Percentiles rank a stretch among this genome's conserved stretches.
These are phyloP conservation scores for Zoysia pacifica DNA, from an alignment of 176 grass and related monocot genomes.

Conservation along the genomic window DNA sequence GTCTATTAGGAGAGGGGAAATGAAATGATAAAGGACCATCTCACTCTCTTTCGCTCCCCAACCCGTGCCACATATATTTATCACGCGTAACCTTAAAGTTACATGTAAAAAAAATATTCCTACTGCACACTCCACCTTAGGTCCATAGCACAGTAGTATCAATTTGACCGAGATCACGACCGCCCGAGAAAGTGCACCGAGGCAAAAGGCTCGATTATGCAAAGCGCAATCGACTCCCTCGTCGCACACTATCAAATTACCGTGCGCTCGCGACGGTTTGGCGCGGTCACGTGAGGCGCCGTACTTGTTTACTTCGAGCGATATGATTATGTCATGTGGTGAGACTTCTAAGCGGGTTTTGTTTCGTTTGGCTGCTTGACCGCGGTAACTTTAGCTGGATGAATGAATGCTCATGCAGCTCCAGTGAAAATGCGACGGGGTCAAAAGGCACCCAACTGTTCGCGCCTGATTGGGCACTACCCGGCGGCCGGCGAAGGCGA, in stretches of 20 bases:
- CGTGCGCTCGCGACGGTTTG: conserved; percentile 30
- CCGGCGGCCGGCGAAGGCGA: no score
- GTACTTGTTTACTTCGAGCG: conserved; percentile 25
- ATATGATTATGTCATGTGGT: conserved; percentile 49
- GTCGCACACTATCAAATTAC: not conserved
- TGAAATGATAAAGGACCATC: not conserved
- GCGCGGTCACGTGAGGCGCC: conserved; percentile 36
- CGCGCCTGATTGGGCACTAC: no score
- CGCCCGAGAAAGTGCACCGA: not conserved
- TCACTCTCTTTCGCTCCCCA: not conserved
- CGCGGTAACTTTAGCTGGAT: no score
- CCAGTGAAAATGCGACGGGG: no score
- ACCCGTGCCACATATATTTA: no score
- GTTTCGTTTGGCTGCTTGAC: no score
- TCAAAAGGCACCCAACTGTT: no score
- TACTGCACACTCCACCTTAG: not conserved
- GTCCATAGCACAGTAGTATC: not conserved
- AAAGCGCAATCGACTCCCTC: not conserved
- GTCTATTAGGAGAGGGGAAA: not conserved
- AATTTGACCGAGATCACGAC: conserved; percentile 54
- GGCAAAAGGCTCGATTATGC: conserved; percentile 35
- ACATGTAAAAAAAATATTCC: not conserved
- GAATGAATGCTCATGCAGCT: no score
- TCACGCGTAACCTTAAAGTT: conserved; percentile 39
- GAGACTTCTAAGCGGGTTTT: not conserved